Evolutionary conservation across 1,139 yeast species (phyloP).

Genomic region (Pneumocystis carinii): DNA sequence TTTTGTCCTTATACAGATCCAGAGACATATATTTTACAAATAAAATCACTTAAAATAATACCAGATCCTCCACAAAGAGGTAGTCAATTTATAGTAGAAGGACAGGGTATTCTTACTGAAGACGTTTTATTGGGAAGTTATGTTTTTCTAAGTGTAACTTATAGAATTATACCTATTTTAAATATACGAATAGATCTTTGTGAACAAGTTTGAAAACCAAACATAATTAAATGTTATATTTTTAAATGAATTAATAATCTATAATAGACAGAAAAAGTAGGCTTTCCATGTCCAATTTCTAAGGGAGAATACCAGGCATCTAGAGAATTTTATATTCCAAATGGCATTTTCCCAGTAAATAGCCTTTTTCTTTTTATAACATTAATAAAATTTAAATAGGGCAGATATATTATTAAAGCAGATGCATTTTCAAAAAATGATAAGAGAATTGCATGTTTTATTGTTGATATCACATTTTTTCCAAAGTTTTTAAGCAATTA

Average conservation of each 20-base stretch:
- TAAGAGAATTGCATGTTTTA: neutral
- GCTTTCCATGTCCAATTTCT: slow-evolving; percentile 56
- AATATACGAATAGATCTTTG: slow-evolving; percentile 83
- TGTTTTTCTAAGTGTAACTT: slow-evolving; percentile 81
- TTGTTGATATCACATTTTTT: neutral
- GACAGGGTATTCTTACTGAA: slow-evolving; percentile 45
- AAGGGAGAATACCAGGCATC: slow-evolving; percentile 51
- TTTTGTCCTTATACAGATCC: slow-evolving; percentile 50
- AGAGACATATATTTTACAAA: slow-evolving; percentile 41
- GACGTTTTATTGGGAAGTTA: slow-evolving; percentile 70
- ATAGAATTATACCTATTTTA: slow-evolving; percentile 76
- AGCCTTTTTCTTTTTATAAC: neutral
- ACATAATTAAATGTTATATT: neutral
- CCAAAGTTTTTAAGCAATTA: neutral
- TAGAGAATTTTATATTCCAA: slow-evolving; percentile 69
- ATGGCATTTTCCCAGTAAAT: slow-evolving; percentile 88
- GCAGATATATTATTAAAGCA: neutral
- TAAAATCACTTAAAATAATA: slow-evolving; percentile 42
- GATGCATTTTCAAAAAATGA: neutral
- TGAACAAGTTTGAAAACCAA: slow-evolving; percentile 39
- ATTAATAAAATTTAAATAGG: neutral
- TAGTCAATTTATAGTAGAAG: slow-evolving; percentile 57
- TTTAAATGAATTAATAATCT: neutral
- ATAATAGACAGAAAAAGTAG: slow-evolving; percentile 41
- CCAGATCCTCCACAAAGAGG: slow-evolving; percentile 91